A percentile compares a stretch with the other conserved stretches of the same genome.
Evolutionary conservation across 371 early-diverging fungal genomes (phyloP).

Genomic region (Coemansia sp.): DNA sequence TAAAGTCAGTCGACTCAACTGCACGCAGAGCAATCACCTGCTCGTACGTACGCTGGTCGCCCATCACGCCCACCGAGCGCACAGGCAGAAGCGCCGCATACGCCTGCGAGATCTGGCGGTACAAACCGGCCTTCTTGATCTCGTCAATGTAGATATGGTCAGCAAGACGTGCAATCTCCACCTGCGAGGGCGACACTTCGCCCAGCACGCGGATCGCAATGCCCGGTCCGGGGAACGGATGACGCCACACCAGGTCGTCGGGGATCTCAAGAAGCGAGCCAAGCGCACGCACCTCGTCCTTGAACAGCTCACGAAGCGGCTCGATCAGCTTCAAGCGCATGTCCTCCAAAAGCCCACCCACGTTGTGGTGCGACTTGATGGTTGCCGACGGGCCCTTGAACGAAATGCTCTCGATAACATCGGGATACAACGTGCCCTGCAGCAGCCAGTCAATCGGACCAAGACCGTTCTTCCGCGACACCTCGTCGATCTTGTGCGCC

Average conservation of each 20-base stretch:
- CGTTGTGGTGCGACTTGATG: conserved; percentile 98
- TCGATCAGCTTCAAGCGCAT: conserved; percentile 97
- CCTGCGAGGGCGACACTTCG: conserved; percentile 90
- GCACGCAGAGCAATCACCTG: conserved; percentile 96
- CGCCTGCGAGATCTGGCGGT: conserved; percentile 95
- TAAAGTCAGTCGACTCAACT: conserved; percentile 94
- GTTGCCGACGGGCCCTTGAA: conserved; percentile 98
- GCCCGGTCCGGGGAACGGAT: conserved; percentile 98
- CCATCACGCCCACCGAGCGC: conserved; percentile 97
- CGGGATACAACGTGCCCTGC: conserved; percentile 97
- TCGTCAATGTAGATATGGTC: conserved; percentile 97
- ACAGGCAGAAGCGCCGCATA: conserved; percentile 94
- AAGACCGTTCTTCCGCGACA: conserved; percentile 58
- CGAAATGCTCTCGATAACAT: conserved; percentile 96
- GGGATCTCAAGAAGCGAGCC: conserved; percentile 85
- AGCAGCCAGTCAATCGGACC: conserved; percentile 89
- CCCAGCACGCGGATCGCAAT: conserved; percentile 96
- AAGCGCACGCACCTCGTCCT: conserved; percentile 96
- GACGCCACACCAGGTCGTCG: conserved; percentile 96
- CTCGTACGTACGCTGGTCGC: conserved; percentile 96
- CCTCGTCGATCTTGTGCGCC: conserved; percentile 81
- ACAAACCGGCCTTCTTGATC: conserved; percentile 93
- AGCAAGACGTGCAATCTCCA: conserved; percentile 89
- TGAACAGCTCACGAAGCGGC: conserved; percentile 96
- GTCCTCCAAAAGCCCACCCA: conserved; percentile 92